Base-by-base conservation (phyloP, 2,329 filamentous ascomycete genomes). In the Colletotrichum theobromicola region DNA sequence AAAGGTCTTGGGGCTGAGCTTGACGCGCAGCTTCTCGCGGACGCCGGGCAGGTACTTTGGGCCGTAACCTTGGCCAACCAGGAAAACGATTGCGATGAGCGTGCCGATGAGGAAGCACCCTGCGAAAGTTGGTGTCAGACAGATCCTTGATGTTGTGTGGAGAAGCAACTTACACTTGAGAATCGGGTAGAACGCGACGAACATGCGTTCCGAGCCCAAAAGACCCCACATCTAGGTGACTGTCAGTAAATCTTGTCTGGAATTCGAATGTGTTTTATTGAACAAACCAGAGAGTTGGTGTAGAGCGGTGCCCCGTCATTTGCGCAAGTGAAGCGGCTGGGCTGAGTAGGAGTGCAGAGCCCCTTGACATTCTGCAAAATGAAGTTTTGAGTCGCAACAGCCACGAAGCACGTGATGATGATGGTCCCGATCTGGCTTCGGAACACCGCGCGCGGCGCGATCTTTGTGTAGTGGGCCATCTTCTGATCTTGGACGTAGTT, bases 381-480 rank as follows among this genome's bases (percentile, higher is more conserved):
- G 73, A 86, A 86, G 77, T 87, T 82, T 28, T 86, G 84, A 2
- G 83, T 85, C 16, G 24, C 86, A 85, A 13, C 85, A 82, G 10
- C 74, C 1, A 87, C 85, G 28, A 88, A 72, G 32, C 80, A 80
- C 2, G 81, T 82, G 32, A 81, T 78, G 72, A 88, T 78, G 55
- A 87, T 87, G 53, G 86, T 86, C 46, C 82, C 83, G n/a, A 88
- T 83, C 77, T 89, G 80, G n/a, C 82, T 81, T 10, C 82, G 77
- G 66, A 81, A 84, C 42, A 84, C 81, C 24, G 81, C 80, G 6
- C 82, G 80, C 1, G 82, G 82, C 1, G 82, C 81, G 0, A 84
- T 70, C 32, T 81, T 81, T 18, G 80, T 78, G 65, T 84, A 83
- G 67, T 82, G 81, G 9, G 80, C 82, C 75, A 82, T 81, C 73